Evolutionary conservation across 108 stramenopile genomes (phyloP), one percentile per base, ranked within the genome.

Genomic region (Phaeodactylum tricornutum): DNA sequence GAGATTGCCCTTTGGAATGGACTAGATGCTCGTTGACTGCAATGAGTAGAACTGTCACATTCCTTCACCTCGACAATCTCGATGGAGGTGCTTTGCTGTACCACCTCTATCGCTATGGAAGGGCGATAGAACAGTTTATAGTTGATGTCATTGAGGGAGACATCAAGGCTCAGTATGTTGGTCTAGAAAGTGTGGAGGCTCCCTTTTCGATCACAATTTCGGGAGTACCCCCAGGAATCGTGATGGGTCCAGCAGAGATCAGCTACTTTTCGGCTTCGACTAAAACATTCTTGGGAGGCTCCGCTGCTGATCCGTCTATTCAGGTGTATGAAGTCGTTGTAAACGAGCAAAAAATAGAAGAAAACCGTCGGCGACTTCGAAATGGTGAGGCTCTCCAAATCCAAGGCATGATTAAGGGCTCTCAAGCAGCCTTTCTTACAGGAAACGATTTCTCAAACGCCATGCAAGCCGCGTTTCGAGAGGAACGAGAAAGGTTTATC

Each of bases 171-270:
- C 25, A 21, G 4, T 45, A 45, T 26, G 25, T 45, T 4, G 44
- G 44, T 21, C 25, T 45, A 22, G 44, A 15, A 45, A 45, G 44
- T 9, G 25, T 45, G 4, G n/a, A n/a, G 4, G 44, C 44, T 26
- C 24, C 24, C 15, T 21, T 26, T 7, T 15, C 21, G n/a, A 45
- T 45, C 14, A 21, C 44, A 22, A 6, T 45, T 23, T 15, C 3
- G n/a, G 44, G 44, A 6, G 21, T 21, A 8, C 44, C 44, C 3
- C 24, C 15, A 22, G 21, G 19, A 15, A 26, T 16, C 22, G 3
- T 4, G n/a, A 45, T 45, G 44, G 44, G 28, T 21, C n/a, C n/a
- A n/a, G 9, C 27, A 4, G 25, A 45, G 21, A 3, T 3, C 20
- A 26, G n/a, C 22, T 45, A 45, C 19, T 45, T 45, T 21, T 15